phyloP scores from a whole-genome alignment of 2,329 filamentous ascomycete genomes.

The Metarhizium anisopliae region DNA sequence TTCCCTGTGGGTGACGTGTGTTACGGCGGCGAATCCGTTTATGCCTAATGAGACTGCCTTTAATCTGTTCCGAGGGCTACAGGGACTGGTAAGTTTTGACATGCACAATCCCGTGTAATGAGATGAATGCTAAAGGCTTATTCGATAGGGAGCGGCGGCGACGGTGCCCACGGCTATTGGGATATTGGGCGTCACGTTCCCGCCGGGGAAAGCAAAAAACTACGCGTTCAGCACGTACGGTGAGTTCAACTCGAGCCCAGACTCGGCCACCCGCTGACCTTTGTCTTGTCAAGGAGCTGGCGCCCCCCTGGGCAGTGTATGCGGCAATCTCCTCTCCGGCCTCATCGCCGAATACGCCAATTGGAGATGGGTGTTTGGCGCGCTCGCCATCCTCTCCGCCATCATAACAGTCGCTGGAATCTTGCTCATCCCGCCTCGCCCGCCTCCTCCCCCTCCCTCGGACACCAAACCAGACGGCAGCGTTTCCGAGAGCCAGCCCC shows the following conservation, averaged over 20 bases:
- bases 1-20: constrained; percentile 52
- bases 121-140: not conserved
- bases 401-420: constrained; percentile 47
- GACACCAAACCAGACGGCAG: not conserved
- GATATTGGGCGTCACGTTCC: constrained; percentile 59
- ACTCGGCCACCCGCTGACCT: not conserved
- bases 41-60: constrained; percentile 59
- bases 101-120: not conserved
- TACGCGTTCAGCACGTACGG: constrained; percentile 59
- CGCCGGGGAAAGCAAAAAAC: constrained; percentile 59
- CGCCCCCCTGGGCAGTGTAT: constrained; percentile 53
- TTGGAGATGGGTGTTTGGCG: constrained; percentile 63
- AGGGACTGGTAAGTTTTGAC: constrained; percentile 41
- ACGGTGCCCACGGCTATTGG: constrained; percentile 65
- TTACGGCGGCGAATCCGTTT: constrained; percentile 53
- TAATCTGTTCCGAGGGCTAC: constrained; percentile 55
- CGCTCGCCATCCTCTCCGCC: constrained; percentile 50
- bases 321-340: constrained; percentile 56
- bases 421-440: constrained; percentile 45
- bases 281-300: constrained; percentile 38
- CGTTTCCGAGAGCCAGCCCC: not conserved
- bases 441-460: constrained; percentile 24
- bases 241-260: constrained; percentile 15
- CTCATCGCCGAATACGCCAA: constrained; percentile 52
- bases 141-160: constrained; percentile 48